phyloP scores from a whole-genome alignment of 179 eudicot species.

The Vitellaria paradoxa region DNA sequence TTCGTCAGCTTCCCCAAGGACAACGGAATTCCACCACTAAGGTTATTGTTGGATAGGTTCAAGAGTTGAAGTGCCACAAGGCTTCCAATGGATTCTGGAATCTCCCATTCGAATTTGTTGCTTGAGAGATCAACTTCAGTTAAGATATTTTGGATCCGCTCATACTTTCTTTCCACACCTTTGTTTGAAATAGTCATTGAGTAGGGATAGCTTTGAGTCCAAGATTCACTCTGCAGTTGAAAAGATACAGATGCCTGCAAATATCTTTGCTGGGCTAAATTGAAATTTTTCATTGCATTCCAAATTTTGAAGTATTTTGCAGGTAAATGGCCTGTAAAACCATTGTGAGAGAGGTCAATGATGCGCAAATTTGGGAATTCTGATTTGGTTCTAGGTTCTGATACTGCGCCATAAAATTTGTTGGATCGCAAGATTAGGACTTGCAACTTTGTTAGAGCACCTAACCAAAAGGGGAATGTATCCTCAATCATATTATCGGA shows the following conservation, averaged over 20 bases:
- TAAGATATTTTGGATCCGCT: slow-evolving; percentile 18
- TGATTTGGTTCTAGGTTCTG: background rate
- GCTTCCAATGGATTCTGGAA: slow-evolving; percentile 23
- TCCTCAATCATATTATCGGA: slow-evolving; percentile 33
- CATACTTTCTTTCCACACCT: slow-evolving; percentile 22
- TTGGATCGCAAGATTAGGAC: slow-evolving; percentile 33
- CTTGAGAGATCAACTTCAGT: slow-evolving; percentile 34
- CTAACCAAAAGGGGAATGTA: slow-evolving; percentile 36
- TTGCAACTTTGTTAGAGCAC: slow-evolving; percentile 21
- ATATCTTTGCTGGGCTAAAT: background rate
- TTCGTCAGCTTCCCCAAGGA: slow-evolving; percentile 28
- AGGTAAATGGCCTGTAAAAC: slow-evolving; percentile 32
- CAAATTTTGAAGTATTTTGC: slow-evolving; percentile 18
- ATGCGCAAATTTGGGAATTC: slow-evolving; percentile 31
- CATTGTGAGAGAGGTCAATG: slow-evolving; percentile 40
- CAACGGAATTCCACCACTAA: slow-evolving; percentile 28
- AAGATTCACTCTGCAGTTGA: too few species aligned
- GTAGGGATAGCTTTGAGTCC: background rate
- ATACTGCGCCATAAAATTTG: slow-evolving; percentile 24
- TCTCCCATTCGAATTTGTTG: slow-evolving; percentile 30
- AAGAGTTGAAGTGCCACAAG: slow-evolving; percentile 28
- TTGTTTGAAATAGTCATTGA: slow-evolving; percentile 24
- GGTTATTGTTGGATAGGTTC: slow-evolving; percentile 36
- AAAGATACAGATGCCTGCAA: background rate
- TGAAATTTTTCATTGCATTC: slow-evolving; percentile 25